Evolutionary conservation across 805 yeast genomes (phyloP), one percentile per base, ranked within the genome.

Genomic region (Lipomyces oligophaga): DNA sequence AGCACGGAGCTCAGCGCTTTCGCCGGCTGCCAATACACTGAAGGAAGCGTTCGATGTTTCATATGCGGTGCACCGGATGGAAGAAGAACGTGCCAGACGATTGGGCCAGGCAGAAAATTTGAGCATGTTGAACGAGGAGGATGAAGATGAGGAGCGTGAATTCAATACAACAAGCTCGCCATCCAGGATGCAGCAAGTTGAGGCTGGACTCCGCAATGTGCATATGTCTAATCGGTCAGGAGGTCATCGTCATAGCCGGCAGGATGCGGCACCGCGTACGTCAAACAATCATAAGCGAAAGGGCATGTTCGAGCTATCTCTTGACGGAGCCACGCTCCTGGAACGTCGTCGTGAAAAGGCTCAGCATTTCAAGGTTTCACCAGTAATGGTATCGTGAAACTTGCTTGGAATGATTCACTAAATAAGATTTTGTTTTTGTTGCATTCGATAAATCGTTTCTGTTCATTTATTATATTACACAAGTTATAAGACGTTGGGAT

Each of bases 1-100:
- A 8, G 33, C 37, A n/a, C 35, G 44, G 2, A 27, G 49, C 19
- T 45, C 48, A 20, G 30, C 41, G n/a, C 63, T 65, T 16, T 63
- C 72, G 13, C 70, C 71, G 2, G 88, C 88, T 3, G 87, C 88
- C 0, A 83, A 80, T 39, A 86, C 87, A 0, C 74, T 86, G 66
- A 79, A 85, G 55, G 95, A 86, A 59, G 94, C 89, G 10, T 86
- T 86, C 64, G 95, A 86, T 59, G 79, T 86, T 6, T 80, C 88
- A 24, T 83, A 86, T 41, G 94, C 95, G 4, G 87, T 86, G 15
- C 90, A 85, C 61, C 79, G 95, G 59, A 75, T 76, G 69, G 87
- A 83, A 41, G 85, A 80, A 61, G 89, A 83, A 44, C 62, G 63
- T 47, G 72, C 75, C 5, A 55, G 67, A 5, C 58, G 57, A 28